Evolutionary conservation across 495 filamentous ascomycete genomes (phyloP), one percentile per base, ranked within the genome.

Genomic region (Talaromyces adpressus): DNA sequence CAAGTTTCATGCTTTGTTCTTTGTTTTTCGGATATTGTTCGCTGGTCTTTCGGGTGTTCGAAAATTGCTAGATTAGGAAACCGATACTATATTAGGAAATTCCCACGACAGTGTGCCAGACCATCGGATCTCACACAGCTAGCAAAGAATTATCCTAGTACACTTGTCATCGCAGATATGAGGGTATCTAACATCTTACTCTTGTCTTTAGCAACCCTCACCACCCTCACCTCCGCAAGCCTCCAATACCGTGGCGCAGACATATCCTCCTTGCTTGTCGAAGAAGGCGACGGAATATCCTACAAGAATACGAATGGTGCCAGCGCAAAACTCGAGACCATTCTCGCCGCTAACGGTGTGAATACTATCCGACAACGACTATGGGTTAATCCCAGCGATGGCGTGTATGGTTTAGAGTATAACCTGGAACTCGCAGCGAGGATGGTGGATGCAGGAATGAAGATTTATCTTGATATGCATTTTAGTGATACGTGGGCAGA

Each of bases 331-430:
- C 75, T 91, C 1, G 90, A 91, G 65, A 78, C 71, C 2, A 90
- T 91, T 59, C 71, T 91, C 1, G 82, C 78, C 11, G 79, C 77
- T 32, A 83, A 78, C 39, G 89, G 88, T 4, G 82, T 90, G 60
- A 91, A 89, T 67, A 89, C 86, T 2, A 80, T 91, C 32, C 84
- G 88, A 16, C 88, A 91, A 68, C 81, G 89, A 20, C 65, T 91
- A 23, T 91, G 87, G 88, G 88, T 91, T 41, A 89, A 87, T 64
- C 87, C 88, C 0, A 72, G 77, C 9, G 81, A 85, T 63, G 86
- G 88, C 27, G 76, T 79, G 57, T 91, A 91, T 69, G 82, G 87
- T 68, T 70, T 91, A 12, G 82, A 81, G 45, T 91, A 93, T 72
- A 89, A 89, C 66, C 61, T 92, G 66, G 71, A 82, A 62, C 78